Percentiles rank a stretch among this genome's conserved stretches.
Conservation (phyloP, 106 monocot genomes). For the Allium cepa region DNA sequence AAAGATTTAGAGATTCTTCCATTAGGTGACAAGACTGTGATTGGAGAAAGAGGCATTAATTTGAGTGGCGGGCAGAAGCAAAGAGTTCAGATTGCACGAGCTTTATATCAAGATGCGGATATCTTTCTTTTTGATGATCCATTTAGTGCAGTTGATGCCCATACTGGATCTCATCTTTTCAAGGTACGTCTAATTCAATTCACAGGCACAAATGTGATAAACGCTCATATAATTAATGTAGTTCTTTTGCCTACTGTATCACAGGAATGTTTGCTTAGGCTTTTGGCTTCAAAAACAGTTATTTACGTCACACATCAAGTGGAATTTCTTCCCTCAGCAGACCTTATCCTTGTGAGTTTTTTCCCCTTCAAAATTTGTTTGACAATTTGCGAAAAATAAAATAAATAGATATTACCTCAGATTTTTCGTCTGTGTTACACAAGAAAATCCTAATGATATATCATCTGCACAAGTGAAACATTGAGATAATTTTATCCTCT, state of each 20-base stretch:
- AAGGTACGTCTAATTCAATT: constrained; percentile 36
- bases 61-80: constrained; percentile 98
- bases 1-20: constrained; percentile 88
- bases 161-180: constrained; percentile 84
- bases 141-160: constrained; percentile 94
- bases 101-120: constrained; percentile 87
- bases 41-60: constrained; percentile 97
- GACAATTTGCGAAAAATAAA: too few species aligned
- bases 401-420: too few species aligned
- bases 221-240: neutral
- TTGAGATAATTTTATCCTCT: too few species aligned
- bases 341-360: constrained; percentile 79
- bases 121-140: constrained; percentile 89
- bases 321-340: constrained; percentile 88
- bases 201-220: too few species aligned
- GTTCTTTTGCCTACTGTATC: constrained; percentile 4
- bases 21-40: constrained; percentile 75
- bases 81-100: constrained; percentile 88
- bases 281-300: constrained; percentile 74
- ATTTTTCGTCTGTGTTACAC: too few species aligned
- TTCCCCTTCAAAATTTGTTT: neutral
- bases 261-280: constrained; percentile 72
- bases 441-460: too few species aligned
- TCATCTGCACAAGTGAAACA: too few species aligned
- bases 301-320: constrained; percentile 94